phyloP scores from a whole-genome alignment of 78 protist species.

The Dictyostelium purpureum region DNA sequence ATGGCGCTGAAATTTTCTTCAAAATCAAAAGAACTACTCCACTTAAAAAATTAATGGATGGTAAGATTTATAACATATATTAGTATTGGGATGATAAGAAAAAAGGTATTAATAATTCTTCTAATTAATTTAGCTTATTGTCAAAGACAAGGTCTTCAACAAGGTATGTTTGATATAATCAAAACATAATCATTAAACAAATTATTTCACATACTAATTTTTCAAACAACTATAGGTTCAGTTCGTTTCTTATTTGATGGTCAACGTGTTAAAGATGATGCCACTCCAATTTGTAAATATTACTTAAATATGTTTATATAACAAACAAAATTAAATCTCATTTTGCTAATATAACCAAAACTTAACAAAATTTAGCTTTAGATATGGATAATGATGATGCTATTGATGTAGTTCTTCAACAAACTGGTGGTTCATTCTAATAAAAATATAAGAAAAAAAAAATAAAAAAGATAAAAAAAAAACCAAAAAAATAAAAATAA shows the following conservation, averaged over 20 bases:
- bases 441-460: too few relatives aligned
- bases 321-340: not conserved
- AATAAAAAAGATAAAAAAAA: too few relatives aligned
- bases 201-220: too few relatives aligned
- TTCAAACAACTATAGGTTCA: too few relatives aligned
- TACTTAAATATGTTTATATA: not conserved
- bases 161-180: too few relatives aligned
- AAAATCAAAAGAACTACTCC: conserved; percentile 77
- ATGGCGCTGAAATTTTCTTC: conserved; percentile 64
- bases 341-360: not conserved
- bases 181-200: too few relatives aligned
- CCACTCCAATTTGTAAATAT: conserved; percentile 56
- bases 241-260: conserved; percentile 84
- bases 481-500: too few relatives aligned
- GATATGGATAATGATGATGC: conserved; percentile 77
- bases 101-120: not conserved
- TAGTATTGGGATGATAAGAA: not conserved
- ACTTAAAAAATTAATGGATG: conserved; percentile 74
- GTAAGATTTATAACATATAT: not conserved
- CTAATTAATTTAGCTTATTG: not conserved
- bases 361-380: not conserved
- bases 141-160: conserved; percentile 52
- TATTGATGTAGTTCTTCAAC: conserved; percentile 64
- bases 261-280: conserved; percentile 46
- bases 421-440: conserved; percentile 52